Base-by-base conservation (phyloP, 2,329 filamentous ascomycete species). In the Clonostachys sp. region DNA sequence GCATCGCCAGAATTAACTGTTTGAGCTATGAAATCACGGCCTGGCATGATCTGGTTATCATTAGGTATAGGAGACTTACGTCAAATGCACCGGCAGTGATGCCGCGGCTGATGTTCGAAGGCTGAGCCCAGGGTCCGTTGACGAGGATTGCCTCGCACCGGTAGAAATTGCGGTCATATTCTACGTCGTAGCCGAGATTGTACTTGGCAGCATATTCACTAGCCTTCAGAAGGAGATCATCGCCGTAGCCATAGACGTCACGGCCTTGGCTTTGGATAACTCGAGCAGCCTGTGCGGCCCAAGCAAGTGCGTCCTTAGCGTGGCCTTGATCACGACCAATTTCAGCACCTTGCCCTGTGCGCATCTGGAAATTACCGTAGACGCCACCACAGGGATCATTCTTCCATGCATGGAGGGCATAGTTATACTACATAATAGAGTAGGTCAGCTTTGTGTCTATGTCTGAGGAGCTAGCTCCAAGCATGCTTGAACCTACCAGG, bases 81-180 rank as follows among this genome's bases (percentile, higher is more conserved):
- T 42, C 46, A 18, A 50, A 50, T 18, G 49, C 45, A 1, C 45
- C 40, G 5, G 47, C 45, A 14, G 46, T 48, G n/a, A 57, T 48
- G 4, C 59, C 59, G 9, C 56, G 56, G 36, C 48, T 60, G 6
- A 59, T 53, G 7, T 58, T 53, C 0, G 64, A 63, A 12, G 59
- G 57, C 7, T 34, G 51, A 5, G 49, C 47, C 66, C 68, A 71
- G 8, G 67, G 67, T 0, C 65, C 67, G 46, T 64, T 61, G 5
- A 70, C 61, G 14, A 71, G 53, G 2, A 70, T 56, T 0, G 66
- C 67, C 47, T 71, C 68, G 44, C 68, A 71, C 1, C 67, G 58
- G 36, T 60, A 65, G 48, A 60, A 68, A 6, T 54, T 58, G 4
- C 59, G 62, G 41, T 70, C 61, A 39, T 65, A 71, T 1, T 52